These are phyloP conservation scores for Carpinus viminea DNA, from an alignment of 306 rosid genomes.

Conservation along the genomic window DNA sequence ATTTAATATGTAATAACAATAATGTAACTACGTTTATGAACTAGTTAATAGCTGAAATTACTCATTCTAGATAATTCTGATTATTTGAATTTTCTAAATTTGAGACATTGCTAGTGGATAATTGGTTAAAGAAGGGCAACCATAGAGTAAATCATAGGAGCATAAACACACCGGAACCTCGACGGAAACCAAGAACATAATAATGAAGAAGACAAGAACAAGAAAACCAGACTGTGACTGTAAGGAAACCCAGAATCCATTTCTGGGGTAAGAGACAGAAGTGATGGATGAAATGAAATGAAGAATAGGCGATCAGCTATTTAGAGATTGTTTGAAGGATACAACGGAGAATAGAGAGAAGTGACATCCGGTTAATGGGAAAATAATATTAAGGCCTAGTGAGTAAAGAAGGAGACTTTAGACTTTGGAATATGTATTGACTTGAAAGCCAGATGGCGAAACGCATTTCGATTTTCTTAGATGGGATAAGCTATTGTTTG, in stretches of 20 bases:
- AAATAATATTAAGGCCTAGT: not conserved
- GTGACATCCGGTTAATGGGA: not conserved
- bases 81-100: no score
- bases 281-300: not conserved
- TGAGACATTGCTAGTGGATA: no score
- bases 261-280: not conserved
- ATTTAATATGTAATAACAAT: no score
- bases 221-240: not conserved
- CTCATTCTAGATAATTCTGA: no score
- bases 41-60: no score
- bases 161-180: slow-evolving; percentile 23
- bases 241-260: slow-evolving; percentile 29
- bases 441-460: not conserved
- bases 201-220: not conserved
- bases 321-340: not conserved
- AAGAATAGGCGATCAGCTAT: not conserved
- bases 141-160: slow-evolving; percentile 32
- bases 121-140: slow-evolving; percentile 18
- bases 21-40: no score
- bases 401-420: not conserved
- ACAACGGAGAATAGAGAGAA: not conserved
- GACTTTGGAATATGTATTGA: not conserved
- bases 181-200: slow-evolving; percentile 22
- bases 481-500: not conserved
- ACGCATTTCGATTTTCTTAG: not conserved